phyloP scores from a whole-genome alignment of 2,329 filamentous ascomycete genomes.

The Penicillium hesseltinei region DNA sequence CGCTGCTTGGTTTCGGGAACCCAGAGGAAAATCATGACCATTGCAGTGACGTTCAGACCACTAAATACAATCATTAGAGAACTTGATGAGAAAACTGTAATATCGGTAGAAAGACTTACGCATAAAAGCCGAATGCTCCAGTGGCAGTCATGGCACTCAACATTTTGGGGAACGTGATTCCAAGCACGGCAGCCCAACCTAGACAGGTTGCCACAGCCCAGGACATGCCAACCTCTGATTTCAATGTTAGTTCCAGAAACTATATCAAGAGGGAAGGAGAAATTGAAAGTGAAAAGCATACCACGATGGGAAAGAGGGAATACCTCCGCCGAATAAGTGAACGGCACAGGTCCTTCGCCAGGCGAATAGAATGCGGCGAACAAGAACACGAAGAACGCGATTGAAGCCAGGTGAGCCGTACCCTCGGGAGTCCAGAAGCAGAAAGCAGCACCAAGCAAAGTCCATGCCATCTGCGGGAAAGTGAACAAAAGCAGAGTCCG shows the following conservation, averaged over 20 bases:
- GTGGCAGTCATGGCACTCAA: conserved; percentile 49
- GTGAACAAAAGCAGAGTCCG: conserved; percentile 63
- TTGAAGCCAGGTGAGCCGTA: conserved; percentile 51
- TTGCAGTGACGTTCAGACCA: conserved; percentile 59
- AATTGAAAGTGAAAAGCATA: conserved; percentile 20
- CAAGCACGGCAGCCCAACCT: conserved; percentile 52
- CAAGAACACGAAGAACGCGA: conserved; percentile 63
- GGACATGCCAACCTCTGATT: conserved; percentile 49
- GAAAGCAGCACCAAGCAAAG: conserved; percentile 62
- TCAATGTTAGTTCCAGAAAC: conserved; percentile 22
- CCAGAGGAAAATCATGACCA: conserved; percentile 64
- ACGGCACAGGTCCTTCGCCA: conserved; percentile 58
- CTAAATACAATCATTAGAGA: conserved; percentile 21
- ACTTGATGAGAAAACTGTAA: neutral
- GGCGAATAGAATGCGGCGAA: conserved; percentile 65
- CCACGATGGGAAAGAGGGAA: conserved; percentile 56
- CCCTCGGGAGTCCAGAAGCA: conserved; percentile 53
- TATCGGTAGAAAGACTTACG: conserved; percentile 28
- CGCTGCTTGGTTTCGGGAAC: conserved; percentile 58
- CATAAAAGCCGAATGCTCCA: conserved; percentile 62
- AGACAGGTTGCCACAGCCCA: conserved; percentile 47
- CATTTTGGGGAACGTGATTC: conserved; percentile 51
- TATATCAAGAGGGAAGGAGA: conserved; percentile 14
- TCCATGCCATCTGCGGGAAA: conserved; percentile 67
- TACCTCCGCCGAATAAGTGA: conserved; percentile 55